Base-by-base conservation (phyloP, 805 yeast genomes). In the Pichia nanzhaoensis region DNA sequence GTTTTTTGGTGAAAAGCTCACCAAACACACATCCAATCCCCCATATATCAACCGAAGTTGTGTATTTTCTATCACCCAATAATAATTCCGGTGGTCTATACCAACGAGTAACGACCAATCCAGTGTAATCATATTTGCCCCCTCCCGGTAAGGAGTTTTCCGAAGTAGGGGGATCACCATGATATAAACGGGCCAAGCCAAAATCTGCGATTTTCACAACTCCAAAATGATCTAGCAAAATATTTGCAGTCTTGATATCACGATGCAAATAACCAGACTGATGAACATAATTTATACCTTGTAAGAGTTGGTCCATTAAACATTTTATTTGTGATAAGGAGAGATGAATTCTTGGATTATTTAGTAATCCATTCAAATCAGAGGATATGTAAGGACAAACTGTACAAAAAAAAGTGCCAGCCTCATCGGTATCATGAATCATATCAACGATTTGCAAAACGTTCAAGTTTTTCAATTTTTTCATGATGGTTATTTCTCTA, bases 1-100 rank as follows among this genome's bases (percentile, higher is more conserved):
- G 99, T 53, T 75, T 78, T 50, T 78, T 75, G 28, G 78, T 79
- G 65, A 84, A 91, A 58, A 90, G 72, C 64, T 93, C 99, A 0
- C 88, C 99, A 59, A 93, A 82, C 0, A 93, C 91, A 66, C 99
- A 93, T 1, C 98, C 98, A 18, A 87, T 76, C 0, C 98, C 97
- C 99, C 99, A 93, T 66, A 93, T 75, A 64, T 93, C 99, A 12
- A 91, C 91, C 0, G 98, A 95, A 0, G 97, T 85, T 2, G 97
- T 89, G 61, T 91, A 91, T 48, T 75, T 70, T 54, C 84, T 73
- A 53, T 89, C 95, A 3, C 96, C 96, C 43, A 93, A 66, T 14
- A 93, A 72, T 17, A 93, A 70, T 61, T 91, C 99, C 0, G 98
- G 99, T 1, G 99, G 95, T 47, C 99, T 71, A 64, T 95, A 93